phyloP scores from a whole-genome alignment of 2,329 filamentous ascomycete genomes.

The Talaromyces albobiverticillius region DNA sequence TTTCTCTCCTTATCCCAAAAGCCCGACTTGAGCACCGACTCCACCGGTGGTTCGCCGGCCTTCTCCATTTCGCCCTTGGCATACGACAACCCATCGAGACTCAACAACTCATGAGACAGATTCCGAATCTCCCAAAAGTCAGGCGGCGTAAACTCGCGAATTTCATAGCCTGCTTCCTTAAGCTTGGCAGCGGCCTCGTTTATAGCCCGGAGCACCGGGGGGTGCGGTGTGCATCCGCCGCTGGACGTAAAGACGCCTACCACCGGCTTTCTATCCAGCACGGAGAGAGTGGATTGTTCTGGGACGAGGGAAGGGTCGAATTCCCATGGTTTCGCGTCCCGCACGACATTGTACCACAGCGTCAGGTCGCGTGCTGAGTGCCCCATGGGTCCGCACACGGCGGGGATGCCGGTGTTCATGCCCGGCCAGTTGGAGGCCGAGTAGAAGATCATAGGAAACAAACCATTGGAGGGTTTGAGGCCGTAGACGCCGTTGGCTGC shows the following conservation, averaged over 20 bases:
- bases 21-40: conserved; percentile 31
- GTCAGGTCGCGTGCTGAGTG: conserved; percentile 26
- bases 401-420: conserved; percentile 28
- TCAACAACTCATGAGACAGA: conserved; percentile 33
- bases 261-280: conserved; percentile 22
- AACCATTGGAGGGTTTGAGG: conserved; percentile 20
- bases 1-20: conserved; percentile 33
- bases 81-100: conserved; percentile 35
- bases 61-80: conserved; percentile 28
- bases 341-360: conserved; percentile 21
- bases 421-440: conserved; percentile 29
- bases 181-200: conserved; percentile 35
- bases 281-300: conserved; percentile 11
- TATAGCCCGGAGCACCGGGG: conserved; percentile 59
- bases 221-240: conserved; percentile 46
- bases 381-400: conserved; percentile 26
- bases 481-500: conserved; percentile 28
- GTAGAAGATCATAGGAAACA: conserved; percentile 30
- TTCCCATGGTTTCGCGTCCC: conserved; percentile 23
- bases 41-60: conserved; percentile 31
- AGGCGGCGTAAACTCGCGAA: conserved; percentile 20
- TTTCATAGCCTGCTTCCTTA: conserved; percentile 1
- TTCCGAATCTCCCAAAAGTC: conserved; percentile 30
- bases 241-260: conserved; percentile 22
- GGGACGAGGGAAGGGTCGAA: conserved; percentile 9